Conservation (phyloP, 2,329 filamentous ascomycete genomes). For the Biscogniauxia marginata region DNA sequence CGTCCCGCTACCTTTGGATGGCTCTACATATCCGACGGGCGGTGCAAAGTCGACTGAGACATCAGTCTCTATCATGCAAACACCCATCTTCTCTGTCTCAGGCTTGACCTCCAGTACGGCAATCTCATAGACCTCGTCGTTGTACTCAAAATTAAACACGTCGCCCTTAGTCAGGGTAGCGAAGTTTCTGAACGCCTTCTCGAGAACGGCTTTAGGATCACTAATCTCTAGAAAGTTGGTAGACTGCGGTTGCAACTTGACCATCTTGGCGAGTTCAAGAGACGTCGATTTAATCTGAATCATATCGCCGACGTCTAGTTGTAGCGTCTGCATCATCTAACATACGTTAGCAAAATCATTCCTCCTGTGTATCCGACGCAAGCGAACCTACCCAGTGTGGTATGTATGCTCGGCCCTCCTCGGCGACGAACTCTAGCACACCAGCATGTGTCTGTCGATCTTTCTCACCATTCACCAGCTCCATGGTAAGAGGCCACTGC, state of each 20-base stretch:
- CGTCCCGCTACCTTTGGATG: slow-evolving; percentile 74
- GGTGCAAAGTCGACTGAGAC: slow-evolving; percentile 94
- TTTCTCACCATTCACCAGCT: slow-evolving; percentile 85
- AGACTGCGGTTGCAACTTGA: slow-evolving; percentile 95
- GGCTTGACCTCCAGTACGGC: slow-evolving; percentile 94
- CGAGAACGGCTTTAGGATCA: slow-evolving; percentile 94
- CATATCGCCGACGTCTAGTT: slow-evolving; percentile 88
- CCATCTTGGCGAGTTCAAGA: slow-evolving; percentile 82
- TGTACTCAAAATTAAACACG: slow-evolving; percentile 94
- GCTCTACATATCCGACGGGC: slow-evolving; percentile 91
- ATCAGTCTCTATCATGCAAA: slow-evolving; percentile 95
- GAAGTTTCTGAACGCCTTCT: slow-evolving; percentile 95
- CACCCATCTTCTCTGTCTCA: slow-evolving; percentile 75
- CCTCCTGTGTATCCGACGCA: background rate
- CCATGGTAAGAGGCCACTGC: slow-evolving; percentile 95
- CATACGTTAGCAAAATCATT: slow-evolving; percentile 21
- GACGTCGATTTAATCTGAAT: slow-evolving; percentile 95
- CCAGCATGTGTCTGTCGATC: slow-evolving; percentile 84
- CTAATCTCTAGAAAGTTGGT: slow-evolving; percentile 93
- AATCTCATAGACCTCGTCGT: slow-evolving; percentile 90
- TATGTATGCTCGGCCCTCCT: slow-evolving; percentile 94
- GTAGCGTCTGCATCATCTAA: slow-evolving; percentile 90
- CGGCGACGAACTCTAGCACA: slow-evolving; percentile 95
- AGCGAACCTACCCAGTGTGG: slow-evolving; percentile 76
- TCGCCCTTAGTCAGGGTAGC: slow-evolving; percentile 91